Percentiles rank a stretch among this genome's conserved stretches.
Evolutionary conservation across 2,329 filamentous ascomycete genomes (phyloP).

Genomic region (Trichophyton mentagrophytes): DNA sequence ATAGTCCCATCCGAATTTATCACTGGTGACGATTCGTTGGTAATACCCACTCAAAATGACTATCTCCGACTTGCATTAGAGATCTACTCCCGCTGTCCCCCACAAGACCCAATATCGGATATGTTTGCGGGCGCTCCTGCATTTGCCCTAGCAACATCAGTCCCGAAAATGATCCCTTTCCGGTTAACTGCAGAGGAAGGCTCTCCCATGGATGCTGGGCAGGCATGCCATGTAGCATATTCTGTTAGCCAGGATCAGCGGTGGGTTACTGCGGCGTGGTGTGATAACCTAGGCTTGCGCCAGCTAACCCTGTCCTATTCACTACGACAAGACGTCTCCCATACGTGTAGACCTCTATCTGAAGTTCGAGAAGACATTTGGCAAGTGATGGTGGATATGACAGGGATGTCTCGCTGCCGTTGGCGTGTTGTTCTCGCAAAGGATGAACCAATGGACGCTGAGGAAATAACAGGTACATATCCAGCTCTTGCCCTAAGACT

Average conservation of each 20-base stretch:
- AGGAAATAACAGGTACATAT: slow-evolving; percentile 39
- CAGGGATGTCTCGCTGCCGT: slow-evolving; percentile 38
- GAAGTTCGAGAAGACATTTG: slow-evolving; percentile 46
- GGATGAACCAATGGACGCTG: slow-evolving; percentile 38
- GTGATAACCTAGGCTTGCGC: slow-evolving; percentile 43
- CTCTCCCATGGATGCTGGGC: slow-evolving; percentile 45
- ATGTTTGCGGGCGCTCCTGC: slow-evolving; percentile 40
- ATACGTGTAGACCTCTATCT: slow-evolving; percentile 25
- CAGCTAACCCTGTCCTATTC: slow-evolving; percentile 44
- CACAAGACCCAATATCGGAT: slow-evolving; percentile 24
- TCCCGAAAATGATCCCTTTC: slow-evolving; percentile 45
- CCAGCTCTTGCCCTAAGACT: slow-evolving; percentile 13
- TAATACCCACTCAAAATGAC: slow-evolving; percentile 38
- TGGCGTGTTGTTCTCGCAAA: slow-evolving; percentile 46
- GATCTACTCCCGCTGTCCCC: slow-evolving; percentile 46
- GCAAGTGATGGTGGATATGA: slow-evolving; percentile 43
- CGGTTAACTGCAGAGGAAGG: slow-evolving; percentile 39
- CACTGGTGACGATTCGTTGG: slow-evolving; percentile 38
- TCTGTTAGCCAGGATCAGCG: slow-evolving; percentile 42
- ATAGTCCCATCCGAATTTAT: slow-evolving; percentile 45
- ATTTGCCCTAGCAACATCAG: slow-evolving; percentile 40
- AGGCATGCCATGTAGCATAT: slow-evolving; percentile 47
- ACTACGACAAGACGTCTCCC: slow-evolving; percentile 30
- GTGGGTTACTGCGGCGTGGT: slow-evolving; percentile 50
- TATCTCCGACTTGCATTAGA: slow-evolving; percentile 43